These are phyloP conservation scores for Stagonosporopsis tanaceti DNA, from an alignment of 2,329 filamentous ascomycete species.

Conservation along the genomic window DNA sequence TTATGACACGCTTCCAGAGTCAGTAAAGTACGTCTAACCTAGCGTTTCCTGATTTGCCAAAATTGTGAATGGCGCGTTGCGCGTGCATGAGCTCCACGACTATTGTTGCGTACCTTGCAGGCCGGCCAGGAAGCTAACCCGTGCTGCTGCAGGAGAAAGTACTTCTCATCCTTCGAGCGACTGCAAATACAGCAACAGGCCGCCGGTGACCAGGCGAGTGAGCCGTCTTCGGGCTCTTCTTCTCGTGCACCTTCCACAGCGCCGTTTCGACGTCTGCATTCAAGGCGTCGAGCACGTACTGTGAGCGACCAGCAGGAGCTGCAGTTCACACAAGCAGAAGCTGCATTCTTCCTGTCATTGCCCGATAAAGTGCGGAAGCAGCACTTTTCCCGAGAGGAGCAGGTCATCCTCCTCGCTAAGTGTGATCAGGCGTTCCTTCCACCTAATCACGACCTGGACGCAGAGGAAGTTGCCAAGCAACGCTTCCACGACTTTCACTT, in stretches of 20 bases:
- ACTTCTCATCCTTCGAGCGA: constrained; percentile 76
- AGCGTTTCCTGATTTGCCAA: constrained; percentile 26
- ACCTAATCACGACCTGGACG: constrained; percentile 14
- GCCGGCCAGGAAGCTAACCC: constrained; percentile 30
- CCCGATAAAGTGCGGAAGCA: constrained; percentile 76
- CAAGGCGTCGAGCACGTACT: constrained; percentile 8
- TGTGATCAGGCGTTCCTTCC: constrained; percentile 30
- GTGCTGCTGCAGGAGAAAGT: constrained; percentile 61
- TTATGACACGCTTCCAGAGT: constrained; percentile 52
- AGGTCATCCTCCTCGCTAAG: constrained; percentile 62
- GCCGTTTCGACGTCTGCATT: constrained; percentile 13
- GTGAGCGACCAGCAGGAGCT: constrained; percentile 27
- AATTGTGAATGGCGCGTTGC: constrained; percentile 30
- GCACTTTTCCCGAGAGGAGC: constrained; percentile 77
- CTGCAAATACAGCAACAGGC: constrained; percentile 68
- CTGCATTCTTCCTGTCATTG: constrained; percentile 72
- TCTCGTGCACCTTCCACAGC: constrained; percentile 32
- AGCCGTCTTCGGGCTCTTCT: constrained; percentile 33
- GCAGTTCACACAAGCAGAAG: constrained; percentile 62
- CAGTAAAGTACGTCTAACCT: constrained; percentile 52
- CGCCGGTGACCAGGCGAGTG: constrained; percentile 29
- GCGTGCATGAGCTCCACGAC: constrained; percentile 36
- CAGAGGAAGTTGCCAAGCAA: constrained; percentile 32
- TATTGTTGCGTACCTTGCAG: constrained; percentile 41
- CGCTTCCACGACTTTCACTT: constrained; percentile 46